Evolutionary conservation across 1,139 yeast species (phyloP).

Genomic region (Yamadazyma oceani): DNA sequence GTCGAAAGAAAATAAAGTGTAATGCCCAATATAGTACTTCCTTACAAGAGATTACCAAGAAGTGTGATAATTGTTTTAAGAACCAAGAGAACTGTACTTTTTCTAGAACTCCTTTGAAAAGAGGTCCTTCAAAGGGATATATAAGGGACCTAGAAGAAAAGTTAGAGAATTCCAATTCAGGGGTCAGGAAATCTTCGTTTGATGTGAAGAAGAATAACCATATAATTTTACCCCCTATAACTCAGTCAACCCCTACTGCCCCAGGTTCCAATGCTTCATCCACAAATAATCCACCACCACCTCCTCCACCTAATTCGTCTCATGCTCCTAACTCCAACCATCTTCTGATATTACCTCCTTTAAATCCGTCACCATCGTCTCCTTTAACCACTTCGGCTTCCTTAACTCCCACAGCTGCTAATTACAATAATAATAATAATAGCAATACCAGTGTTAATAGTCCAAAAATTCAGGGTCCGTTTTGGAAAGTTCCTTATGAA

Average conservation of each 20-base stretch:
- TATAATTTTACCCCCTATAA: slow-evolving; percentile 16
- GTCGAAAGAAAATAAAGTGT: slow-evolving; percentile 63
- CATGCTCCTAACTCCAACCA: not conserved
- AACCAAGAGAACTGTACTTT: slow-evolving; percentile 58
- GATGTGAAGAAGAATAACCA: slow-evolving; percentile 3
- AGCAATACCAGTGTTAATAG: slow-evolving; percentile 16
- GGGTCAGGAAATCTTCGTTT: not conserved
- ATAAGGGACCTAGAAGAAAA: slow-evolving; percentile 42
- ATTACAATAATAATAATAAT: slow-evolving; percentile 15
- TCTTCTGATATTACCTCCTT: slow-evolving; percentile 2
- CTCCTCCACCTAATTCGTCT: not conserved
- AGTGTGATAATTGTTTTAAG: slow-evolving; percentile 59
- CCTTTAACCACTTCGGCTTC: slow-evolving; percentile 11
- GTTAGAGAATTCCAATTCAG: slow-evolving; percentile 13
- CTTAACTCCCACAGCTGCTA: slow-evolving; percentile 16
- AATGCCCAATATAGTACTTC: slow-evolving; percentile 52
- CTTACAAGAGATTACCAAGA: slow-evolving; percentile 44
- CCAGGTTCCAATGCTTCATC: not conserved
- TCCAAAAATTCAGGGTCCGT: slow-evolving; percentile 47
- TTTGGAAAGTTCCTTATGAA: slow-evolving; percentile 54
- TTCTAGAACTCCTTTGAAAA: slow-evolving; percentile 66
- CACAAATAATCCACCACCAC: not conserved
- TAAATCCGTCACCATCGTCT: slow-evolving; percentile 9
- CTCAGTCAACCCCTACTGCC: not conserved
- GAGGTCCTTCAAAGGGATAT: slow-evolving; percentile 79